Conservation (phyloP, 2,329 filamentous ascomycete genomes). For the Acrodontium crateriforme region DNA sequence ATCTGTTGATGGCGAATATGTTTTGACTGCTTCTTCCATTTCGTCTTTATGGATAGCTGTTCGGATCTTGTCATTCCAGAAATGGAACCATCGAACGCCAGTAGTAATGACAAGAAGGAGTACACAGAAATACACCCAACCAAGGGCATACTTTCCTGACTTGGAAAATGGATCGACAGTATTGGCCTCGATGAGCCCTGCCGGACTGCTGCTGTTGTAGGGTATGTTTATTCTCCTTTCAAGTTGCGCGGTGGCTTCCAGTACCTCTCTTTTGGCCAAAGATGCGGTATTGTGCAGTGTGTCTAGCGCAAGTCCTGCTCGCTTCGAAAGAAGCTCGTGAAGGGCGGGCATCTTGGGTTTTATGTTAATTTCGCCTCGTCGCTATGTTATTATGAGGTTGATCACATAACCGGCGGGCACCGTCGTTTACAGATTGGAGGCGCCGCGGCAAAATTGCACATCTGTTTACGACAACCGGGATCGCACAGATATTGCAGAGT, state of each 20-base stretch:
- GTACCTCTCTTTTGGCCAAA: conserved; percentile 4
- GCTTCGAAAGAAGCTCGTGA: conserved; percentile 14
- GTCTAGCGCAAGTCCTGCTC: conserved; percentile 15
- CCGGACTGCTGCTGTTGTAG: conserved; percentile 39
- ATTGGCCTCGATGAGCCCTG: conserved; percentile 41
- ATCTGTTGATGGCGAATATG: conserved; percentile 40
- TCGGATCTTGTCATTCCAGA: conserved; percentile 86
- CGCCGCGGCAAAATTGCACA: too few relatives aligned
- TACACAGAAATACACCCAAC: conserved; percentile 79
- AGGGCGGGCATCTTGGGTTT: conserved; percentile 19
- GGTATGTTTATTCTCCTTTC: conserved; percentile 40
- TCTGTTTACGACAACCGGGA: too few relatives aligned
- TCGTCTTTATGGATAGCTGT: conserved; percentile 80
- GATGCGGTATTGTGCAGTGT: conserved; percentile 3
- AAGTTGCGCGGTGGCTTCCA: conserved; percentile 5
- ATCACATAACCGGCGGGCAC: too few relatives aligned
- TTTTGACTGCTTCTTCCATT: conserved; percentile 50
- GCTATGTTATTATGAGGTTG: too few relatives aligned
- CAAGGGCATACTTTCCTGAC: conserved; percentile 72
- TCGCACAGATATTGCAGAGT: too few relatives aligned
- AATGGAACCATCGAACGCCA: conserved; percentile 65
- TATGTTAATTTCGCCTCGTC: too few relatives aligned
- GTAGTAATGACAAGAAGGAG: conserved; percentile 55
- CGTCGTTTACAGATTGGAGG: too few relatives aligned
- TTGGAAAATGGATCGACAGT: conserved; percentile 62